Percentiles rank a stretch among this genome's conserved stretches.
These are phyloP conservation scores for Apiospora hydei DNA, from an alignment of 2,329 filamentous ascomycete species.

Conservation along the genomic window DNA sequence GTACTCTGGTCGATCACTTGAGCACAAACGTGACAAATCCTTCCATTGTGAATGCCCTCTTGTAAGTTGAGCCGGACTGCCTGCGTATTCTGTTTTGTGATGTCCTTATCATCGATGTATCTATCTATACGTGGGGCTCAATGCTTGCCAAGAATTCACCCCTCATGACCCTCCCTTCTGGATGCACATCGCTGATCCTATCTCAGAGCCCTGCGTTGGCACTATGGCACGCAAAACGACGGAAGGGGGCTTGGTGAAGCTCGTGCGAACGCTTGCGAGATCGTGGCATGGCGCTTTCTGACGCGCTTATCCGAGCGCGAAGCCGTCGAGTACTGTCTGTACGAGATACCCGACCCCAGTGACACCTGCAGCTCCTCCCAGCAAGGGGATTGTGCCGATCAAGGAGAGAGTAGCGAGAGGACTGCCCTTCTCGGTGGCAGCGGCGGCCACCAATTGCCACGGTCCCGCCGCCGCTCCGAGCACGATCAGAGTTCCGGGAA, in stretches of 20 bases:
- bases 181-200: constrained; percentile 1
- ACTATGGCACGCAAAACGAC: constrained; percentile 72
- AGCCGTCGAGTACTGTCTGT: constrained; percentile 76
- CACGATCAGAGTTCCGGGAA: background rate
- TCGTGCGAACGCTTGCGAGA: constrained; percentile 78
- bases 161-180: background rate
- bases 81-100: background rate
- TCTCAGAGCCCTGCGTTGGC: constrained; percentile 75
- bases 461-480: background rate
- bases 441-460: background rate
- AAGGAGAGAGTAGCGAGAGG: constrained; percentile 54
- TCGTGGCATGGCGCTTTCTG: constrained; percentile 81
- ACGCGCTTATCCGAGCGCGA: constrained; percentile 75
- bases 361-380: constrained; percentile 20
- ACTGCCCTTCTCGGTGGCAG: constrained; percentile 53
- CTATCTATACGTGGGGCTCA: background rate
- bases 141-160: constrained; percentile 6
- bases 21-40: constrained; percentile 69
- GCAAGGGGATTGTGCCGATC: constrained; percentile 37
- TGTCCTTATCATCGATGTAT: background rate
- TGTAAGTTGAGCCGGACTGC: constrained; percentile 58
- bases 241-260: constrained; percentile 72
- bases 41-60: constrained; percentile 73
- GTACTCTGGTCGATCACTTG: constrained; percentile 69
- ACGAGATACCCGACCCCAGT: constrained; percentile 67